phyloP scores from a whole-genome alignment of 2,329 filamentous ascomycete species.

The Nannizziopsis barbatae region DNA sequence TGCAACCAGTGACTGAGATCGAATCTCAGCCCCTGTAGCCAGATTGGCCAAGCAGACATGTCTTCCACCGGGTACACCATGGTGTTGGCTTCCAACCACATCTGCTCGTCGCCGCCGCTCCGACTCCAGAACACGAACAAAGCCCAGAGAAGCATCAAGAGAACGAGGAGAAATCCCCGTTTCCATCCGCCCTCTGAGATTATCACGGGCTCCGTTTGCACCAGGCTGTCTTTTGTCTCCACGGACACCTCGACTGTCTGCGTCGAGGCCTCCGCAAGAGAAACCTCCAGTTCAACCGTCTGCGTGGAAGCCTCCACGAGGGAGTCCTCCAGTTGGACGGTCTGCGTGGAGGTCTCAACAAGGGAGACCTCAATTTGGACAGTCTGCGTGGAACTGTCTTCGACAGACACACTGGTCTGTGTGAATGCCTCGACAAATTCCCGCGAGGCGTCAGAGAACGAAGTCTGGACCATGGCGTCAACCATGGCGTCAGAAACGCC shows the following conservation, averaged over 20 bases:
- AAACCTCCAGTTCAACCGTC: constrained; percentile 5
- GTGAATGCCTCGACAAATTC: constrained; percentile 9
- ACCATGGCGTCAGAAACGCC: background rate
- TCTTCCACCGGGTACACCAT: background rate
- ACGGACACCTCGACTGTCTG: constrained; percentile 5
- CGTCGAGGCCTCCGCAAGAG: constrained; percentile 3
- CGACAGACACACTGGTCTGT: background rate
- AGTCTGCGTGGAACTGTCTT: constrained; percentile 8
- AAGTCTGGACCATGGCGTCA: background rate
- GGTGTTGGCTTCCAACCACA: constrained; percentile 16
- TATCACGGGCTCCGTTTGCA: constrained; percentile 13
- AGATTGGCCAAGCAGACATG: constrained; percentile 5
- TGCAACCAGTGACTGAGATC: constrained; percentile 12
- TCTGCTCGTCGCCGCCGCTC: constrained; percentile 7
- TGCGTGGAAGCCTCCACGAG: constrained; percentile 7
- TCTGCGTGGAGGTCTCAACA: constrained; percentile 3
- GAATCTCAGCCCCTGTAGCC: constrained; percentile 10
- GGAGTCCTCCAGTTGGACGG: background rate
- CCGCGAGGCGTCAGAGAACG: background rate
- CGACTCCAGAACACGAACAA: constrained; percentile 9
- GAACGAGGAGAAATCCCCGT: constrained; percentile 3
- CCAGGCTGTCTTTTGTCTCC: constrained; percentile 11
- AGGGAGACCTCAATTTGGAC: background rate
- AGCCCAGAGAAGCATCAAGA: constrained; percentile 15
- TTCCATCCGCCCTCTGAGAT: constrained; percentile 4